These are phyloP conservation scores for Rubia tinctorum DNA, from an alignment of 305 asterid species.

Conservation along the genomic window DNA sequence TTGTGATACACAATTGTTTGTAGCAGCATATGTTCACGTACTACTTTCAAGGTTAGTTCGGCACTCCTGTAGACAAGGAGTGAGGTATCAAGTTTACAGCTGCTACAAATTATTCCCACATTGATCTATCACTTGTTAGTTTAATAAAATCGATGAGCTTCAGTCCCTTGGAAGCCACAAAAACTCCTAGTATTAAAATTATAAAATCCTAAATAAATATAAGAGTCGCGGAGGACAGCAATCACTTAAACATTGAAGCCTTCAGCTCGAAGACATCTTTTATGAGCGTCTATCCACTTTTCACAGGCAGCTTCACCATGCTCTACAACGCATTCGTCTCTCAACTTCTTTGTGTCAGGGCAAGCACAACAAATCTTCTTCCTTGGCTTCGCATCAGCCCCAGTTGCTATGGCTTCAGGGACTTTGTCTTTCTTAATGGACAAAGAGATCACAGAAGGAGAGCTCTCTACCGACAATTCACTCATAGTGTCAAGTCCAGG, in stretches of 20 bases:
- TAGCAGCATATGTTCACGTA: neutral
- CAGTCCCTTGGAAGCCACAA: neutral
- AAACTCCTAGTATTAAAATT: too few species aligned
- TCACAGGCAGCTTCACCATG: conserved; percentile 77
- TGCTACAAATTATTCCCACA: too few species aligned
- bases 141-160: neutral
- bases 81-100: too few species aligned
- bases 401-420: conserved; percentile 29
- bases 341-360: conserved; percentile 85
- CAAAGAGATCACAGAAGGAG: conserved; percentile 47
- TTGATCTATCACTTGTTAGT: too few species aligned
- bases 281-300: conserved; percentile 92
- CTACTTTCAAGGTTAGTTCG: neutral
- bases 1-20: neutral
- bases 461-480: conserved; percentile 35
- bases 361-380: conserved; percentile 96
- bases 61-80: too few species aligned
- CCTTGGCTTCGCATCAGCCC: conserved; percentile 66
- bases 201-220: too few species aligned
- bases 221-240: neutral
- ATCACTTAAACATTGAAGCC: conserved; percentile 72
- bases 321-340: conserved; percentile 86
- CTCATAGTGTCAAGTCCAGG: conserved; percentile 38
- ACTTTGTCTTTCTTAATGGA: conserved; percentile 44
- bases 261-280: conserved; percentile 81